These are phyloP conservation scores for Taphrina flavorubra DNA, from an alignment of 1,139 yeast species.

Conservation along the genomic window DNA sequence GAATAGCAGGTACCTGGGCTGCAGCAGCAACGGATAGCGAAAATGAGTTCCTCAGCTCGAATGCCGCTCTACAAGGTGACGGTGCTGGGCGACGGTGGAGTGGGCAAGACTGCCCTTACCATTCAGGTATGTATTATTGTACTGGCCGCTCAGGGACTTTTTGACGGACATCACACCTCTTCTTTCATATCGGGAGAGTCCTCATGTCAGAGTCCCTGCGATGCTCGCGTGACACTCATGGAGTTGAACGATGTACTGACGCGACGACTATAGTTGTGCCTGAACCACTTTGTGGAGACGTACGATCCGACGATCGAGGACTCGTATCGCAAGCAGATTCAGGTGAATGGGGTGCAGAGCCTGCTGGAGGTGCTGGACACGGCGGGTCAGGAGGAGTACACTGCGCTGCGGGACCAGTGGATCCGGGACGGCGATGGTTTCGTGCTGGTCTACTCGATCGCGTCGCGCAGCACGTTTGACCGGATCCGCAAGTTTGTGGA, in stretches of 20 bases:
- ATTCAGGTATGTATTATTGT: conserved; percentile 16
- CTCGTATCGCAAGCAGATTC: conserved; percentile 88
- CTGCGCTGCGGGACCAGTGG: conserved; percentile 90
- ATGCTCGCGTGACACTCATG: too few species aligned
- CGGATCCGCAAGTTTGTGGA: conserved; percentile 82
- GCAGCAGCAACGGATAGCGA: too few species aligned
- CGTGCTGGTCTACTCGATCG: conserved; percentile 83
- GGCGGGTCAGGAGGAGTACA: conserved; percentile 97
- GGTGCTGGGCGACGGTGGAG: conserved; percentile 98
- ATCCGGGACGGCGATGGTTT: conserved; percentile 79
- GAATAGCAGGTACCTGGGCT: too few species aligned
- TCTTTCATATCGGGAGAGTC: too few species aligned
- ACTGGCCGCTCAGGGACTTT: too few species aligned
- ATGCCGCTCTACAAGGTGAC: conserved; percentile 67
- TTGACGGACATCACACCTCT: too few species aligned
- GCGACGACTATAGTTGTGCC: conserved; percentile 39
- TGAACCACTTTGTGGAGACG: conserved; percentile 54
- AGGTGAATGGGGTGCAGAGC: conserved; percentile 89
- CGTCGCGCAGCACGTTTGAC: conserved; percentile 82
- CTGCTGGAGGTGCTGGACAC: conserved; percentile 93
- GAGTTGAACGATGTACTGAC: too few species aligned
- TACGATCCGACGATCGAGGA: conserved; percentile 98
- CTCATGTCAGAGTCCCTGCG: too few species aligned
- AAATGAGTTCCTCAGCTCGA: conserved; percentile 29
- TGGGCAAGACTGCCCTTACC: conserved; percentile 64